Evolutionary conservation across 257 asterid genomes (phyloP).

Genomic region (Lycium ferocissimum): DNA sequence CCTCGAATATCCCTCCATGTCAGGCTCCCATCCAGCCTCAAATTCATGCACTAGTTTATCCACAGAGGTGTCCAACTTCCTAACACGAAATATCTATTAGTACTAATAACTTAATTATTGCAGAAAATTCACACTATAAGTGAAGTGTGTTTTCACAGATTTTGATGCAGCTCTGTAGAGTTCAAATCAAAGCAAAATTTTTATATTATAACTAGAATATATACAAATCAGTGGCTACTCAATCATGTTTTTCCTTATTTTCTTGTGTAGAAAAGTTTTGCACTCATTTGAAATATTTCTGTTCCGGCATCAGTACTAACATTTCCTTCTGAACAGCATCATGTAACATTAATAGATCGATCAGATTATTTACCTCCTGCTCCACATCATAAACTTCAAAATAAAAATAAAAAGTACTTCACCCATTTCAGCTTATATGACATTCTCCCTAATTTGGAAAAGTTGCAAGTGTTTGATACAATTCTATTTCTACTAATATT

Average conservation of each 20-base stretch:
- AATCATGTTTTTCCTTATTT: too few species aligned
- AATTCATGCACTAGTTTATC: conserved; percentile 61
- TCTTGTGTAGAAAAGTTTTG: too few species aligned
- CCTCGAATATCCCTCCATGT: conserved; percentile 58
- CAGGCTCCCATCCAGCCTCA: conserved; percentile 61
- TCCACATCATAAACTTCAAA: not conserved
- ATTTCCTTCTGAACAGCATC: too few species aligned
- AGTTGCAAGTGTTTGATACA: not conserved
- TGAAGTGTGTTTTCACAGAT: not conserved
- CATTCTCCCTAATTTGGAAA: not conserved
- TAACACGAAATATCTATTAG: conserved; percentile 34
- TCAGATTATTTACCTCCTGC: too few species aligned
- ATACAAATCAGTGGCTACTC: too few species aligned
- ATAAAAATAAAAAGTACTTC: not conserved
- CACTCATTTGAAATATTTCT: too few species aligned
- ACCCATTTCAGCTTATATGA: not conserved
- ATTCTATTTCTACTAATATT: not conserved
- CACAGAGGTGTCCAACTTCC: conserved; percentile 57
- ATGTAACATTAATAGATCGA: too few species aligned
- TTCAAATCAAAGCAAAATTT: not conserved
- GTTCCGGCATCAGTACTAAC: too few species aligned
- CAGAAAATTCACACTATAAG: not conserved
- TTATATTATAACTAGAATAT: not conserved
- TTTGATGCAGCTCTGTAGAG: not conserved
- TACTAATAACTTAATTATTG: not conserved